Conservation (phyloP, 1,284 basidiomycete genomes). For the Ceratobasidium sp. region DNA sequence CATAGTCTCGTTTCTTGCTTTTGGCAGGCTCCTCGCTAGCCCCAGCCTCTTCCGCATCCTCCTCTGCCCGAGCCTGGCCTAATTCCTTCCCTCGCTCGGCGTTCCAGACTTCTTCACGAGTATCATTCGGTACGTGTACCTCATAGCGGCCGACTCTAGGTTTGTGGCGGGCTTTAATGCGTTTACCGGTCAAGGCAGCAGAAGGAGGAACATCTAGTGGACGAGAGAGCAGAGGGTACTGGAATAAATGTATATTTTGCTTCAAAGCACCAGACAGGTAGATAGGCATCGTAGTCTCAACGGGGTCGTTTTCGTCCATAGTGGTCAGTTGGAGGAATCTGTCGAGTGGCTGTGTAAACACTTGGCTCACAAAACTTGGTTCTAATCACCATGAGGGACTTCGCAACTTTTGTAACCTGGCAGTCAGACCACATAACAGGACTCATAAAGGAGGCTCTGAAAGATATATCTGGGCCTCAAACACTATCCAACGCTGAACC, state of each 20-base stretch:
- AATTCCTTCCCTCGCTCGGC: constrained; percentile 70
- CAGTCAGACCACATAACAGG: constrained; percentile 38
- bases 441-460: constrained; percentile 50
- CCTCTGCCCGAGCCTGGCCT: constrained; percentile 71
- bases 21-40: constrained; percentile 29
- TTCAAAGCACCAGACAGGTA: constrained; percentile 70
- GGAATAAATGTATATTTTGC: constrained; percentile 76
- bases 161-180: constrained; percentile 76
- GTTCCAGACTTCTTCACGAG: constrained; percentile 81
- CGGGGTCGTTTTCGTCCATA: constrained; percentile 46
- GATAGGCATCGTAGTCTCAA: constrained; percentile 63
- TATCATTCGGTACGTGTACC: constrained; percentile 79
- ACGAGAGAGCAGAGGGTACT: constrained; percentile 77
- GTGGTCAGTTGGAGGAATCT: background rate
- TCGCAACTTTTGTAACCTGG: constrained; percentile 44
- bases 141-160: constrained; percentile 69
- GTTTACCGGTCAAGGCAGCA: constrained; percentile 74
- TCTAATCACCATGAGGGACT: constrained; percentile 33
- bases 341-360: constrained; percentile 2
- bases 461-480: constrained; percentile 50
- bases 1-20: constrained; percentile 45
- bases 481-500: constrained; percentile 48
- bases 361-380: constrained; percentile 1
- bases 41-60: constrained; percentile 65
- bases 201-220: constrained; percentile 79